Conservation (phyloP, 148 eudicot genomes). For the Suaeda aralocaspica region DNA sequence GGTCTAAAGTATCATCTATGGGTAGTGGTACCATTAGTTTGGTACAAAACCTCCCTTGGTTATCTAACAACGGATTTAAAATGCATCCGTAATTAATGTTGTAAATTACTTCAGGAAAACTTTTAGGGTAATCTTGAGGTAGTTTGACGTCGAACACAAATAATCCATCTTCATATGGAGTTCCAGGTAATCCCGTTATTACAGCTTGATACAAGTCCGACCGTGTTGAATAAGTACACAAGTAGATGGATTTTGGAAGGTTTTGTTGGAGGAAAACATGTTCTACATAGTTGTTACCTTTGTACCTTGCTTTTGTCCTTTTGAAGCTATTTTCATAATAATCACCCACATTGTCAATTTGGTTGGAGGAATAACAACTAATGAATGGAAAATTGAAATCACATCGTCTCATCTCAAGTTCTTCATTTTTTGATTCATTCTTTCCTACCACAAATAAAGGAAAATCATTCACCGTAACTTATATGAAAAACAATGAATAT, state of each 20-base stretch:
- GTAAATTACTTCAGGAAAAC: background rate
- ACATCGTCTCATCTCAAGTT: too few species aligned
- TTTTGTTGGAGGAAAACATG: background rate
- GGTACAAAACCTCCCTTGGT: background rate
- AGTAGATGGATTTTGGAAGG: conserved; percentile 13
- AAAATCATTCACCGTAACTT: background rate
- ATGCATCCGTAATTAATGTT: background rate
- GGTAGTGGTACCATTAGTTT: background rate
- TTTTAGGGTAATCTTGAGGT: background rate
- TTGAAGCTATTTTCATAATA: background rate
- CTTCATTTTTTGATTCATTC: too few species aligned
- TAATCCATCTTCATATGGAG: conserved; percentile 12
- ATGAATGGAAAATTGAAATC: too few species aligned
- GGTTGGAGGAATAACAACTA: too few species aligned
- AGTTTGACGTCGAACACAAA: conserved; percentile 5
- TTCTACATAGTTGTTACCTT: background rate
- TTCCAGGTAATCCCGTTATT: background rate
- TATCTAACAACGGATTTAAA: background rate
- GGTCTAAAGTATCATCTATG: too few species aligned
- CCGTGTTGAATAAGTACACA: background rate
- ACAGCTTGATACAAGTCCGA: conserved; percentile 11
- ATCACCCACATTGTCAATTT: background rate
- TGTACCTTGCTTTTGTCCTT: background rate
- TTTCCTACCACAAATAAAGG: background rate
- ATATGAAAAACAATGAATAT: too few species aligned